phyloP scores from a whole-genome alignment of 2,329 filamentous ascomycete species.

The Elsinoe fawcettii region DNA sequence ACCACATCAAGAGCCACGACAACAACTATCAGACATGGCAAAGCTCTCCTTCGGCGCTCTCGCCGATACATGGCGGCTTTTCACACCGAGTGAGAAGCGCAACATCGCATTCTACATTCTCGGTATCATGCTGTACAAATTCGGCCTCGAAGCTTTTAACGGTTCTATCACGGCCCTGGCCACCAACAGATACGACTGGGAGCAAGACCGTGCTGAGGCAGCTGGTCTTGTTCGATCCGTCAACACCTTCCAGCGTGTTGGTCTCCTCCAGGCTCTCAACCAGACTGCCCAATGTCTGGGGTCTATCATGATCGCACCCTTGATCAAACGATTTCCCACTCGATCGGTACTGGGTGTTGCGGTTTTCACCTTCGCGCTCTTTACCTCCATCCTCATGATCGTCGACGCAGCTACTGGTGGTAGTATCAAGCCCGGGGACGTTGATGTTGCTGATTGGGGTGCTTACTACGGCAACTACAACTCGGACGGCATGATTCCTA shows the following conservation, averaged over 20 bases:
- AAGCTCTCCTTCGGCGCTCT: slow-evolving; percentile 9
- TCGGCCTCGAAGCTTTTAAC: slow-evolving; percentile 46
- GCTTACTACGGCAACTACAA: slow-evolving; percentile 43
- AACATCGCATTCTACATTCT: slow-evolving; percentile 42
- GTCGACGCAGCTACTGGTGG: slow-evolving; percentile 44
- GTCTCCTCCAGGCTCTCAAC: slow-evolving; percentile 42
- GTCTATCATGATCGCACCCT: slow-evolving; percentile 43
- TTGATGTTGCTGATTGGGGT: slow-evolving; percentile 29
- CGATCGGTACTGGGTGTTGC: slow-evolving; percentile 40
- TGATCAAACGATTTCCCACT: slow-evolving; percentile 43
- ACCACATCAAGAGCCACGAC: no score
- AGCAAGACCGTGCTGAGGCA: slow-evolving; percentile 29
- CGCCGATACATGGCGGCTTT: slow-evolving; percentile 23
- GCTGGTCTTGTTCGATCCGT: slow-evolving; percentile 22
- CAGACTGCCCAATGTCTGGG: slow-evolving; percentile 46
- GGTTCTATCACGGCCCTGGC: slow-evolving; percentile 44
- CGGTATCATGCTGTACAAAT: slow-evolving; percentile 48
- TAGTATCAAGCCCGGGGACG: slow-evolving; percentile 31
- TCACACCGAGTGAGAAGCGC: slow-evolving; percentile 36
- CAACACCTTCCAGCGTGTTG: slow-evolving; percentile 40
- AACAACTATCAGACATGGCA: neutral
- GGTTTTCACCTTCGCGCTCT: slow-evolving; percentile 40
- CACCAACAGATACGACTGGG: slow-evolving; percentile 44
- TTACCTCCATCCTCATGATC: slow-evolving; percentile 42
- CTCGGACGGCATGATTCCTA: slow-evolving; percentile 44